Percentiles rank a stretch among this genome's conserved stretches.
Evolutionary conservation across 2,329 filamentous ascomycete genomes (phyloP).

Genomic region (Epichloe gansuensis): DNA sequence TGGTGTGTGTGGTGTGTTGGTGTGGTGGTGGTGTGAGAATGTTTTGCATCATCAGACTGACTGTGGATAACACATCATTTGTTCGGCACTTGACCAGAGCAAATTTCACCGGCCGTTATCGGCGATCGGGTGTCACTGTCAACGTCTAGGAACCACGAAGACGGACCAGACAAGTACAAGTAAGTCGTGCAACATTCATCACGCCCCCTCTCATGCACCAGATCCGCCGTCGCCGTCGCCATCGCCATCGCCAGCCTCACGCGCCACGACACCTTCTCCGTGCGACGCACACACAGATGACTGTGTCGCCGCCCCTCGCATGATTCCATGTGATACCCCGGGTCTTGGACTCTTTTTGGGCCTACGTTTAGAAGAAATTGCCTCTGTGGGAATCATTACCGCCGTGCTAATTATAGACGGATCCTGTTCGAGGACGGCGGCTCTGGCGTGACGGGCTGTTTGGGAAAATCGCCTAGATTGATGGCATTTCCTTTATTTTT

Average conservation of each 20-base stretch:
- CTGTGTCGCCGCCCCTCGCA: neutral
- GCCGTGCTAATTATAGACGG: no score
- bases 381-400: no score
- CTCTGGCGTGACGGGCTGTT: no score
- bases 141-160: no score
- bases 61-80: neutral
- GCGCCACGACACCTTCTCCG: neutral
- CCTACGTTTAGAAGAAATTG: no score
- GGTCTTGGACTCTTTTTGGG: no score
- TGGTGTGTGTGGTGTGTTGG: neutral
- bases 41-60: no score
- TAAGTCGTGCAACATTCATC: conserved; percentile 5
- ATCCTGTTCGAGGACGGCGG: no score
- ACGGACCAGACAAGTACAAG: no score
- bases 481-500: no score
- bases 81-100: neutral
- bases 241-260: conserved; percentile 11
- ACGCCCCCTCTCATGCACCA: conserved; percentile 20
- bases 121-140: neutral
- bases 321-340: neutral
- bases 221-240: conserved; percentile 15
- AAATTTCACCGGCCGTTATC: neutral
- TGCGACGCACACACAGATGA: neutral
- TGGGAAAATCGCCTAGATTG: no score
- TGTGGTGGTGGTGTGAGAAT: neutral